These are phyloP conservation scores for Protea cynaroides DNA, from an alignment of 164 flowering plant species.

Conservation along the genomic window DNA sequence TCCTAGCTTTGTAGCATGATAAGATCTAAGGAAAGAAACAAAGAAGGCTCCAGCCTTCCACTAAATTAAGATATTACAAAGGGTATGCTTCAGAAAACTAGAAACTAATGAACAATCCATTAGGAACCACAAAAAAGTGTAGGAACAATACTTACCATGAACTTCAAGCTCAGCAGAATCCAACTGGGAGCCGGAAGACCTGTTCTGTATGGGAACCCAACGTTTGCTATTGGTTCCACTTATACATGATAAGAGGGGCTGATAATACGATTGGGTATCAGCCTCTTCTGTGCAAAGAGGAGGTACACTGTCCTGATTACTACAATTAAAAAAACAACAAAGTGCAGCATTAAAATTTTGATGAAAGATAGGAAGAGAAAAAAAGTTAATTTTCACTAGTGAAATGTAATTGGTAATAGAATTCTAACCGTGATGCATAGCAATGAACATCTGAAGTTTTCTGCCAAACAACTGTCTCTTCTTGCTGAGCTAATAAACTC, in stretches of 20 bases:
- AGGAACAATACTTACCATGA: slow-evolving; percentile 69
- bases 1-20: background rate
- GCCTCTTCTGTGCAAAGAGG: slow-evolving; percentile 58
- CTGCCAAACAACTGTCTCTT: slow-evolving; percentile 94
- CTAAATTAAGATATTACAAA: background rate
- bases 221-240: slow-evolving; percentile 75
- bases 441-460: slow-evolving; percentile 72
- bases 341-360: background rate
- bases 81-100: background rate
- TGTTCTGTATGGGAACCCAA: slow-evolving; percentile 32
- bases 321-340: slow-evolving; percentile 19
- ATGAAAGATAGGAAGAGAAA: background rate
- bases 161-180: slow-evolving; percentile 56
- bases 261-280: slow-evolving; percentile 59
- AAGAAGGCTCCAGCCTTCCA: background rate
- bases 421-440: slow-evolving; percentile 69
- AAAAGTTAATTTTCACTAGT: background rate
- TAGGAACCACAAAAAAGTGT: slow-evolving; percentile 1
- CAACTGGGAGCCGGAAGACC: slow-evolving; percentile 53
- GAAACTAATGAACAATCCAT: too few relatives aligned
- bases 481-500: slow-evolving; percentile 83
- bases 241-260: slow-evolving; percentile 70
- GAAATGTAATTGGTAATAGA: background rate
- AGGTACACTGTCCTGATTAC: slow-evolving; percentile 51
- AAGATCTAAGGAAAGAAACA: slow-evolving; percentile 4